Evolutionary conservation across 768 basidiomycete species (phyloP), one percentile per base, ranked within the genome.

Genomic region (Lactifluus subvellereus): DNA sequence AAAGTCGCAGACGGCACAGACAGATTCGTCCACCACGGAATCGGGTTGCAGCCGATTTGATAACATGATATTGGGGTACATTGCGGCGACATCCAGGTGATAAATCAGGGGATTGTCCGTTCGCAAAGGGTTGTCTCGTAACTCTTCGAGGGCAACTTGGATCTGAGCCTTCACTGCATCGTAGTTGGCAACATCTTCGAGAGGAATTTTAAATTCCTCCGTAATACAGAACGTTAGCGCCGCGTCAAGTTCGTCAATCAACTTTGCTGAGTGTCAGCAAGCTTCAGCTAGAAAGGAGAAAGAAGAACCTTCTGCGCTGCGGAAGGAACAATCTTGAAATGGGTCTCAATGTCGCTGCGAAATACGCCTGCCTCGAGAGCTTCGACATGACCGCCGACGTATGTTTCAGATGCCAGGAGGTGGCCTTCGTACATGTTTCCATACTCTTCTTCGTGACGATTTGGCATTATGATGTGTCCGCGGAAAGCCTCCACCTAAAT

Each of bases 51-150:
- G 81, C 38, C 97, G 91, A 72, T 99, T 99, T 18, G 95, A 98
- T 79, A 99, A 87, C 97, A 99, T 99, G 84, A 99, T 98, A 75
- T 98, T 99, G 60, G 97, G 97, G 73, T 99, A 98, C 97, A 99
- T 99, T 66, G 97, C 97, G 2, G 97, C 97, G 66, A 99, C 97
- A 70, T 99, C 97, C 70, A 98, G 76, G 74, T 99, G 97, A 75
- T 99, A 99, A 71, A 99, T 98, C 66, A 98, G 84, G 0, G 97
- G 97, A 13, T 86, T 90, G 77, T 98, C 95, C 48, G 80, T 79
- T 14, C 96, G 91, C 58, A 86, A 82, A 0, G 97, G 96, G 62
- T 89, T 85, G 76, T 98, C 94, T 32, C 93, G 92, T 80, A 98
- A 88, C 66, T 85, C 72, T 71, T 96, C 94, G 33, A 99, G 85